These are phyloP conservation scores for Cotoneaster glaucophyllus DNA, from an alignment of 306 rosid genomes.

Conservation along the genomic window DNA sequence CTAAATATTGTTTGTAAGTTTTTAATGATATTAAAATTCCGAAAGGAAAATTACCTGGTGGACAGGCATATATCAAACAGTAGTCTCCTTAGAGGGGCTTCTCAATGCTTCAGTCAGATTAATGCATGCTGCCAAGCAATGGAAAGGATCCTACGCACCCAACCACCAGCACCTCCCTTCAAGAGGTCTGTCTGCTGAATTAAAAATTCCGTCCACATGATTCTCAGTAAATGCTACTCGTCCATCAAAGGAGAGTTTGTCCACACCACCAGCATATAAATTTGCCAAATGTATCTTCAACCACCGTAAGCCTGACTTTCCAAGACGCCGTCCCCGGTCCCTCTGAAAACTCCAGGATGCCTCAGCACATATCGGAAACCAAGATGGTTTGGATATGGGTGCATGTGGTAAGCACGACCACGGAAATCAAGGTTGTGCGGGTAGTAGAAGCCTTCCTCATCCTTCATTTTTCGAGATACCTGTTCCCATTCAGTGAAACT, in stretches of 20 bases:
- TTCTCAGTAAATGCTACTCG: constrained; percentile 62
- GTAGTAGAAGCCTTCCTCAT: constrained; percentile 90
- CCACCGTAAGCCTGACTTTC: constrained; percentile 84
- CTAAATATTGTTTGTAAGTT: neutral
- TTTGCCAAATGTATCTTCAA: constrained; percentile 94
- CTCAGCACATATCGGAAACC: constrained; percentile 98
- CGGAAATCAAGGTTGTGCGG: constrained; percentile 97
- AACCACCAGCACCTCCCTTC: constrained; percentile 96
- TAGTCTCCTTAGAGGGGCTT: constrained; percentile 79
- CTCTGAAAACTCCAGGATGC: constrained; percentile 85
- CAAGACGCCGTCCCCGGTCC: constrained; percentile 87
- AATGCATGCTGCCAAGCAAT: constrained; percentile 83
- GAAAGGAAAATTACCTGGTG: constrained; percentile 64
- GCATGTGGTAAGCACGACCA: constrained; percentile 99
- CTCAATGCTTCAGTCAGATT: constrained; percentile 85
- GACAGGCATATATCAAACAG: constrained; percentile 75
- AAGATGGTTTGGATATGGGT: constrained; percentile 90
- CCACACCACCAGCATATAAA: constrained; percentile 87
- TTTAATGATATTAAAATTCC: neutral
- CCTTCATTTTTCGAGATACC: constrained; percentile 98
- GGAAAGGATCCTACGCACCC: constrained; percentile 96
- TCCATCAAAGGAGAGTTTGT: constrained; percentile 67
- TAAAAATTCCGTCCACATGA: constrained; percentile 67
- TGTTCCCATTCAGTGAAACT: constrained; percentile 24
- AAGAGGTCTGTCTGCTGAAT: constrained; percentile 82